Evolutionary conservation across 2,329 filamentous ascomycete genomes (phyloP).

Genomic region (Ophiostoma angusticollis): DNA sequence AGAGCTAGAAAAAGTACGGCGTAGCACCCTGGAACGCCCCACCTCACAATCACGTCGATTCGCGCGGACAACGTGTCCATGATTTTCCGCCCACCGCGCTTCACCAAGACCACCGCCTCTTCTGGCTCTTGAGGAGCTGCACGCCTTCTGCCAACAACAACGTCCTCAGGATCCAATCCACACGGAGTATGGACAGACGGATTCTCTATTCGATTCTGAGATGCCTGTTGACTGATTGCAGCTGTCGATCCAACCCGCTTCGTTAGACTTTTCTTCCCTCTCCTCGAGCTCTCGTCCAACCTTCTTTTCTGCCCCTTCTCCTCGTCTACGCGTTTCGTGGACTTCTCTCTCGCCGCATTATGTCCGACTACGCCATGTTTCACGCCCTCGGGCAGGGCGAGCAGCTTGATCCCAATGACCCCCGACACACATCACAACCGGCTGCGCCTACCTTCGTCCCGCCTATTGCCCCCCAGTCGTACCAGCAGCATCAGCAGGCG

Average conservation of each 20-base stretch:
- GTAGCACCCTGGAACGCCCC: no score
- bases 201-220: background rate
- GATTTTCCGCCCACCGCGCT: no score
- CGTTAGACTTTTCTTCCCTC: conserved; percentile 1
- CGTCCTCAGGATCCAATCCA: conserved; percentile 1
- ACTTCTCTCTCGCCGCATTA: conserved; percentile 7
- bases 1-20: no score
- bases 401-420: conserved; percentile 38
- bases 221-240: conserved; percentile 1
- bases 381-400: conserved; percentile 38
- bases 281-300: background rate
- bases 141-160: background rate
- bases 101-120: no score
- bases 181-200: conserved; percentile 7
- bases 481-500: conserved; percentile 29
- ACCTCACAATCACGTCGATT: no score
- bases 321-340: background rate
- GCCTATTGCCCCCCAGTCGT: conserved; percentile 39
- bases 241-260: no score
- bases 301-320: background rate
- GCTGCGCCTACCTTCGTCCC: conserved; percentile 35
- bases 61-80: conserved; percentile 11
- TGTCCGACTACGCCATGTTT: conserved; percentile 36
- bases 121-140: conserved; percentile 1
- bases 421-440: conserved; percentile 31